A percentile compares a stretch with the other conserved stretches of the same genome.
Conservation (phyloP, 352 stramenopile species). For the Elongisporangium senticosum region DNA sequence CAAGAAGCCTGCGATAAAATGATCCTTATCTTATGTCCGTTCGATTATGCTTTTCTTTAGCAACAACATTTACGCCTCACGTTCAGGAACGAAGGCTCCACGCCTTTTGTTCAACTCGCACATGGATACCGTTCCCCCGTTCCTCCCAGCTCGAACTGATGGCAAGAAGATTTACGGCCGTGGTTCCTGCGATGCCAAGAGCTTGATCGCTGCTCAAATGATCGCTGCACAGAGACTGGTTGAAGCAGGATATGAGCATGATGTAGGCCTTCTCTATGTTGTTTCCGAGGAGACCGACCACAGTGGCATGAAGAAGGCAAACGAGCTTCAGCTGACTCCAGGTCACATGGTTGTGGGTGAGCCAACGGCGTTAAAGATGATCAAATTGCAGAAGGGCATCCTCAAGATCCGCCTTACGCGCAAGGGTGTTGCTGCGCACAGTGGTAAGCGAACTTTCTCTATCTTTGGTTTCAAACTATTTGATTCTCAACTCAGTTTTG, state of each 20-base stretch:
- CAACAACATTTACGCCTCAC: constrained; percentile 74
- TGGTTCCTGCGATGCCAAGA: constrained; percentile 81
- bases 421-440: constrained; percentile 75
- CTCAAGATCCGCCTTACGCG: constrained; percentile 76
- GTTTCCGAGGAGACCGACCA: constrained; percentile 87
- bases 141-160: constrained; percentile 57
- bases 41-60: constrained; percentile 12
- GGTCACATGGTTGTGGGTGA: constrained; percentile 77
- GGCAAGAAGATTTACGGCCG: constrained; percentile 68
- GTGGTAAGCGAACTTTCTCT: constrained; percentile 26
- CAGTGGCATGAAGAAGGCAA: constrained; percentile 86
- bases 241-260: constrained; percentile 43
- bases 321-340: constrained; percentile 68
- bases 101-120: constrained; percentile 82
- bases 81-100: constrained; percentile 43
- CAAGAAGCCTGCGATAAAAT: neutral
- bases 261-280: constrained; percentile 78
- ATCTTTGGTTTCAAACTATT: neutral
- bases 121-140: constrained; percentile 81
- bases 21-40: neutral
- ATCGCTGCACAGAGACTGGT: constrained; percentile 65
- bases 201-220: constrained; percentile 78
- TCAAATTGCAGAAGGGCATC: constrained; percentile 84
- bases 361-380: constrained; percentile 75
- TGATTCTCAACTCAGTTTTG: constrained; percentile 2